phyloP scores from a whole-genome alignment of 352 stramenopile genomes.

The Pythium phragmitis region DNA sequence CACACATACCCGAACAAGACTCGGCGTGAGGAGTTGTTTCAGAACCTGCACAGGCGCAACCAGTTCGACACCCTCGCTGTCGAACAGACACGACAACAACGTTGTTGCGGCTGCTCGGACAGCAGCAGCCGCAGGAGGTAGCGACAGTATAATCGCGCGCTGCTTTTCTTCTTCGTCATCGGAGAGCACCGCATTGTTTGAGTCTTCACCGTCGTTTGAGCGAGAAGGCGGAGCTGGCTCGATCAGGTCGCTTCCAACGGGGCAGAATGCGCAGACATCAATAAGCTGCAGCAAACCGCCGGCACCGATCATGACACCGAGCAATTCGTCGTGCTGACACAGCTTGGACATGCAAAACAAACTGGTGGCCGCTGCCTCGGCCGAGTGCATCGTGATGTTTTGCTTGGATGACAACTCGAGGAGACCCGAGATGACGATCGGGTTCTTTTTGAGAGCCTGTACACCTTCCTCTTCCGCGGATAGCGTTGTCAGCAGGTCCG shows the following conservation, averaged over 20 bases:
- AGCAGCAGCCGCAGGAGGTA: slow-evolving; percentile 37
- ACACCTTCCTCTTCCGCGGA: slow-evolving; percentile 40
- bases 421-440: slow-evolving; percentile 53
- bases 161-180: slow-evolving; percentile 27
- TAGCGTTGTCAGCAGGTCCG: slow-evolving; percentile 58
- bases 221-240: slow-evolving; percentile 10
- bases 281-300: slow-evolving; percentile 68
- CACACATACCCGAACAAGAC: slow-evolving; percentile 64
- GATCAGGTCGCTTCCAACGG: slow-evolving; percentile 39
- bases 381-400: slow-evolving; percentile 57
- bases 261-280: slow-evolving; percentile 67
- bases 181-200: slow-evolving; percentile 19
- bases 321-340: slow-evolving; percentile 59
- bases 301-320: slow-evolving; percentile 50
- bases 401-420: slow-evolving; percentile 56
- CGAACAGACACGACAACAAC: slow-evolving; percentile 52
- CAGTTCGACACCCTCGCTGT: slow-evolving; percentile 39
- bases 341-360: slow-evolving; percentile 60
- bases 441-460: slow-evolving; percentile 56
- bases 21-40: slow-evolving; percentile 77
- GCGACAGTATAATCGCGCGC: slow-evolving; percentile 33
- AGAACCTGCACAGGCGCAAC: slow-evolving; percentile 48
- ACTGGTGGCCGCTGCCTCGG: slow-evolving; percentile 57
- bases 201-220: slow-evolving; percentile 27
- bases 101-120: slow-evolving; percentile 59